phyloP scores from a whole-genome alignment of 345 rosid genomes.

The Eucalyptus erythrocorys region DNA sequence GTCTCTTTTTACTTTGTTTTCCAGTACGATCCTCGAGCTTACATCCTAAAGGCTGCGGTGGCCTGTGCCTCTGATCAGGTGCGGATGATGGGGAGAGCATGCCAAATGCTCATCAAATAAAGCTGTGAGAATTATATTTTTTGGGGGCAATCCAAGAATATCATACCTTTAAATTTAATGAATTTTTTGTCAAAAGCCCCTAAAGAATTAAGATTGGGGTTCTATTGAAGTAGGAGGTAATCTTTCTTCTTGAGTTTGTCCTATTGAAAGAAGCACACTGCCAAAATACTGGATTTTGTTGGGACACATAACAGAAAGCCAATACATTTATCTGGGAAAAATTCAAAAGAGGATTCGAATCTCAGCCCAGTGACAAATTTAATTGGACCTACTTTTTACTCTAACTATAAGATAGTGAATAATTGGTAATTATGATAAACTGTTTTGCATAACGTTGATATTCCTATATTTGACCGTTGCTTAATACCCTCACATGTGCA shows the following conservation, averaged over 20 bases:
- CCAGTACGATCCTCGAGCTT: neutral
- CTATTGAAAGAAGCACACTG: neutral
- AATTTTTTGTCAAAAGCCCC: neutral
- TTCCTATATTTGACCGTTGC: neutral
- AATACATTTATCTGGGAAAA: neutral
- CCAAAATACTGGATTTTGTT: neutral
- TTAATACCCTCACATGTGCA: neutral
- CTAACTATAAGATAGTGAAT: neutral
- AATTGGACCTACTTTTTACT: neutral
- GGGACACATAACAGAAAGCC: neutral
- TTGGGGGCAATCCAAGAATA: neutral
- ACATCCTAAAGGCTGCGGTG: neutral
- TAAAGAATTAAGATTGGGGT: neutral
- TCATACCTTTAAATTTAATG: neutral
- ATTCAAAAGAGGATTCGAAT: neutral
- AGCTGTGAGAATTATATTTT: neutral
- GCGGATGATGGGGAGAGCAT: neutral
- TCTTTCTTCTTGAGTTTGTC: neutral
- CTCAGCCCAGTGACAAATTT: neutral
- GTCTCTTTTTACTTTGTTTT: neutral
- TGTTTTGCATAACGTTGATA: accelerated
- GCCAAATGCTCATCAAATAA: neutral
- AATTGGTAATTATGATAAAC: neutral
- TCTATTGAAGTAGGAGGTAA: neutral
- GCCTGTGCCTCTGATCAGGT: neutral